A percentile compares a stretch with the other conserved stretches of the same genome.
phyloP scores from a whole-genome alignment of 2,329 filamentous ascomycete species.

The Dactylellina parvicollis region DNA sequence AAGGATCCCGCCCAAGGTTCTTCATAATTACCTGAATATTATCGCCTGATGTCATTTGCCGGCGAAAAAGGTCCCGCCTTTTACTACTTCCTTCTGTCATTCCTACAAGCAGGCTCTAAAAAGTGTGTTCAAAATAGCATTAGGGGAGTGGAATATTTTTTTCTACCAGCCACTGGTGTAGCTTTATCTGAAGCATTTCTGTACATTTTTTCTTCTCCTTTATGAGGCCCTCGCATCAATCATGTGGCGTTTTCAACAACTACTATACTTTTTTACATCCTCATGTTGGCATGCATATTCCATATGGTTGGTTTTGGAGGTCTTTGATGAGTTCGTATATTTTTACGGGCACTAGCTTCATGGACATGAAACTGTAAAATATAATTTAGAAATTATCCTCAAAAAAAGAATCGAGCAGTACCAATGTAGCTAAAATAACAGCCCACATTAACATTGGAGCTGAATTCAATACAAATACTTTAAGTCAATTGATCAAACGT shows the following conservation, averaged over 20 bases:
- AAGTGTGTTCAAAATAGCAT: not conserved
- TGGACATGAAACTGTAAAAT: conserved; percentile 14
- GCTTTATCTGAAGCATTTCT: not conserved
- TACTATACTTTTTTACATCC: conserved; percentile 2
- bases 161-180: not conserved
- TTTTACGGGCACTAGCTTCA: conserved; percentile 13
- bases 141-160: not conserved
- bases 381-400: conserved; percentile 11
- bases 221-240: conserved; percentile 56
- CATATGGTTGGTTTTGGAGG: conserved; percentile 18
- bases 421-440: too few relatives aligned
- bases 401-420: not conserved
- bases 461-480: too few relatives aligned
- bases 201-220: conserved; percentile 7
- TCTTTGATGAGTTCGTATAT: not conserved
- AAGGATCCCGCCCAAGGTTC: conserved; percentile 26
- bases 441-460: too few relatives aligned
- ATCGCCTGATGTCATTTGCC: not conserved
- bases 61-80: not conserved
- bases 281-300: conserved; percentile 30
- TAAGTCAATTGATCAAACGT: too few relatives aligned
- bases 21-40: not conserved
- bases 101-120: conserved; percentile 1
- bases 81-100: not conserved
- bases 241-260: conserved; percentile 63